A percentile compares a stretch with the other conserved stretches of the same genome.
These are phyloP conservation scores for Prunus yedoensis DNA, from an alignment of 331 rosid genomes.

Conservation along the genomic window DNA sequence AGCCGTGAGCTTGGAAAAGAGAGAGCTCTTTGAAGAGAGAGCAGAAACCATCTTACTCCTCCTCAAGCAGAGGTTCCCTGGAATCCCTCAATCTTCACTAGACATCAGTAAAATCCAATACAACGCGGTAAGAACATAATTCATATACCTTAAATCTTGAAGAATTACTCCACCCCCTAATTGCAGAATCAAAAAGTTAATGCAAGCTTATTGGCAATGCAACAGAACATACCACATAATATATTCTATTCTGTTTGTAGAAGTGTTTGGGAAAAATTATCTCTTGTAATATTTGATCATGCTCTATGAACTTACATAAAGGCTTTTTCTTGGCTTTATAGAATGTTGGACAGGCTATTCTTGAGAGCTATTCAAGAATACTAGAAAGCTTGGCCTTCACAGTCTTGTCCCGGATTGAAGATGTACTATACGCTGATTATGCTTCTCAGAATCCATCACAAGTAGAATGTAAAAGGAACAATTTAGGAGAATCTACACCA, in stretches of 20 bases:
- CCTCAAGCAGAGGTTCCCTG: slow-evolving; percentile 87
- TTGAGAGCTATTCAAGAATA: slow-evolving; percentile 96
- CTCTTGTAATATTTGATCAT: background rate
- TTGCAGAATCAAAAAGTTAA: too few relatives aligned
- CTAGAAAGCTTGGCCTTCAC: slow-evolving; percentile 94
- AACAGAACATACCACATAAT: too few relatives aligned
- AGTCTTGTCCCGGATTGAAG: slow-evolving; percentile 89
- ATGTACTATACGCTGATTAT: slow-evolving; percentile 81
- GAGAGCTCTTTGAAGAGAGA: slow-evolving; percentile 96
- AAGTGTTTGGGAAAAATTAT: too few relatives aligned
- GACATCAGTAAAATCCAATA: slow-evolving; percentile 93
- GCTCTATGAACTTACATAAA: background rate
- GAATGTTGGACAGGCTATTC: slow-evolving; percentile 96
- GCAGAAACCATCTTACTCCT: slow-evolving; percentile 91
- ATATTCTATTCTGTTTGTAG: too few relatives aligned
- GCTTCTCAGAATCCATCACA: slow-evolving; percentile 49
- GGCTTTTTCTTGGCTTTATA: slow-evolving; percentile 30
- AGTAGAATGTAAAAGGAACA: slow-evolving; percentile 22
- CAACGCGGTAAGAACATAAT: slow-evolving; percentile 50
- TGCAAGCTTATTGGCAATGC: too few relatives aligned
- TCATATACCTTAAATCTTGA: background rate
- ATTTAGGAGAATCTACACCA: slow-evolving; percentile 16
- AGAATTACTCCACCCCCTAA: background rate
- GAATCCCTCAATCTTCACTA: slow-evolving; percentile 85
- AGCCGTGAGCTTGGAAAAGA: slow-evolving; percentile 90